phyloP scores from a whole-genome alignment of 129 eudicot species.

The Arctium minus region DNA sequence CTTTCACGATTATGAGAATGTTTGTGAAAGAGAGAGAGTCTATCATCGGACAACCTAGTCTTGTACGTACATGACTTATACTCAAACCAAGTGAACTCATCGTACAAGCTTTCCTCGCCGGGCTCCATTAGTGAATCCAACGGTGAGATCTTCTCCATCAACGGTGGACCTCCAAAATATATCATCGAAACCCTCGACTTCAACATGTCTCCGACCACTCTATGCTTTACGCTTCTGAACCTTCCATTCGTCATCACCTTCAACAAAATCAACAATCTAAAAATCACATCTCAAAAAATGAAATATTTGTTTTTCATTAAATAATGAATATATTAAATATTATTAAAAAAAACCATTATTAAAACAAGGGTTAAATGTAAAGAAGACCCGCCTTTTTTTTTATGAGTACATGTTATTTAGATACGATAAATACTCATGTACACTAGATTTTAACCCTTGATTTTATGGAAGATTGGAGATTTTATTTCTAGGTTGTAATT shows the following conservation, averaged over 20 bases:
- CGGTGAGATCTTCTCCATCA: constrained; percentile 54
- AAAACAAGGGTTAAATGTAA: background rate
- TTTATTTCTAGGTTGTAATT: background rate
- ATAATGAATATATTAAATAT: too few species aligned
- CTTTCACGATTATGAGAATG: background rate
- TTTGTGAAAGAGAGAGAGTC: constrained; percentile 33
- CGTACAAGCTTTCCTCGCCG: constrained; percentile 61
- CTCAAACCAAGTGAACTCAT: constrained; percentile 69
- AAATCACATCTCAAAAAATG: background rate
- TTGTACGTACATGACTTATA: constrained; percentile 53
- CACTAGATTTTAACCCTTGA: background rate
- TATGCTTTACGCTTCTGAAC: constrained; percentile 61
- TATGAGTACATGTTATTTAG: background rate
- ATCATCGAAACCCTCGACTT: constrained; percentile 66
- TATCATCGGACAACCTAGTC: constrained; percentile 48
- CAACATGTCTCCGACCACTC: constrained; percentile 42
- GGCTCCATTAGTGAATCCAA: constrained; percentile 42
- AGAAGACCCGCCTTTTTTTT: background rate
- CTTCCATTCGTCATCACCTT: constrained; percentile 76
- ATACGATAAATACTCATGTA: too few species aligned
- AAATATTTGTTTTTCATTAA: background rate
- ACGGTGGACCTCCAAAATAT: constrained; percentile 64
- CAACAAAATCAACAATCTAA: constrained; percentile 5
- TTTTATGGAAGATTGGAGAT: too few species aligned
- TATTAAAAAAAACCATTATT: background rate